phyloP scores from a whole-genome alignment of 192 early-diverging fungal species.

The Umbelopsis isabellina region DNA sequence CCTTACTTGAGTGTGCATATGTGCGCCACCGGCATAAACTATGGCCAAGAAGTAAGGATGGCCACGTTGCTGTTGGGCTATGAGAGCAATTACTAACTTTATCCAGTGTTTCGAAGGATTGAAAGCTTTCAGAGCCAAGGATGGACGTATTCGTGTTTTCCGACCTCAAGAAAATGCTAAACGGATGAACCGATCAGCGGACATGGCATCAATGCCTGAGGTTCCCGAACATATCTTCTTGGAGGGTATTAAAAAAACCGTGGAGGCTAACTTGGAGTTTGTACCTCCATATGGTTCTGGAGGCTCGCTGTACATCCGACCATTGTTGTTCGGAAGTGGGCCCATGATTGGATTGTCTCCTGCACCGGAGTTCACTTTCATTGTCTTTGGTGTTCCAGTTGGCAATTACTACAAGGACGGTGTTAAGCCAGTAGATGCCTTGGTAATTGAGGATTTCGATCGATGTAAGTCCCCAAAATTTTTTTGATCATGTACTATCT shows the following conservation, averaged over 20 bases:
- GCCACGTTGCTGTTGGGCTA: not conserved
- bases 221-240: slow-evolving; percentile 67
- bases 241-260: slow-evolving; percentile 56
- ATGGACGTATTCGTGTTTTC: slow-evolving; percentile 73
- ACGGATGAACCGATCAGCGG: slow-evolving; percentile 60
- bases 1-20: slow-evolving; percentile 65
- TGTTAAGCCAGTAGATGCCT: slow-evolving; percentile 64
- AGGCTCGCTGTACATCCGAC: slow-evolving; percentile 74
- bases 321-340: slow-evolving; percentile 70
- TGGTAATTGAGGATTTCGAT: slow-evolving; percentile 70
- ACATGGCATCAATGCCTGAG: slow-evolving; percentile 59
- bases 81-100: not conserved
- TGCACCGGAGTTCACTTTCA: slow-evolving; percentile 61
- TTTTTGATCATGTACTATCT: not conserved
- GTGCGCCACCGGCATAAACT: slow-evolving; percentile 68
- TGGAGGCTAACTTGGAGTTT: slow-evolving; percentile 68
- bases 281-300: slow-evolving; percentile 72
- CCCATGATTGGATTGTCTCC: slow-evolving; percentile 64
- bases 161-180: slow-evolving; percentile 70
- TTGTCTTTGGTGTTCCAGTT: slow-evolving; percentile 72
- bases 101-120: slow-evolving; percentile 77
- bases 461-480: slow-evolving; percentile 46
- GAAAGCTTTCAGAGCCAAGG: slow-evolving; percentile 73
- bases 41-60: slow-evolving; percentile 66
- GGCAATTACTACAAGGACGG: slow-evolving; percentile 66